These are phyloP conservation scores for Tuber melanosporum DNA, from an alignment of 495 filamentous ascomycete genomes.

Conservation along the genomic window DNA sequence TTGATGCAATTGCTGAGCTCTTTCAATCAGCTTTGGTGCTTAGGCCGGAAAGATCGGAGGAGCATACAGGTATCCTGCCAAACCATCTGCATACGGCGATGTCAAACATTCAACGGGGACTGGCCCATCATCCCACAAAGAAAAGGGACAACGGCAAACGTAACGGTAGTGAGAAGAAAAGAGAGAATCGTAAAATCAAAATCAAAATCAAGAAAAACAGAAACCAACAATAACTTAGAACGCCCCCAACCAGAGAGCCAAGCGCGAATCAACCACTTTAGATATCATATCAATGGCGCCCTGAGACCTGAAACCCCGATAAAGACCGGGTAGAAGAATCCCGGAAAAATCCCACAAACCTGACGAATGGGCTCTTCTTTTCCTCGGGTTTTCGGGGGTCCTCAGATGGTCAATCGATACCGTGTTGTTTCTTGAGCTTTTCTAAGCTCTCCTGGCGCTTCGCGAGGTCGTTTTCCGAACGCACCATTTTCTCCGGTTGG, in stretches of 20 bases:
- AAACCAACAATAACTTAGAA: constrained; percentile 9
- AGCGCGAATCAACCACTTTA: constrained; percentile 12
- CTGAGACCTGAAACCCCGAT: not conserved
- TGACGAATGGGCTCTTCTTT: not conserved
- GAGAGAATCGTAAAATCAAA: constrained; percentile 15
- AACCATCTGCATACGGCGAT: not conserved
- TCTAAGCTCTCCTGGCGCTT: constrained; percentile 95
- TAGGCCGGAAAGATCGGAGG: constrained; percentile 5
- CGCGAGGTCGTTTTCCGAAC: constrained; percentile 87
- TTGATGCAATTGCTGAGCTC: not conserved
- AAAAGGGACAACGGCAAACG: constrained; percentile 9
- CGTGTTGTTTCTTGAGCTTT: constrained; percentile 93
- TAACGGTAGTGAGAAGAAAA: constrained; percentile 7
- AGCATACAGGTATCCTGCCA: constrained; percentile 1
- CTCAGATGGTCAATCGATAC: constrained; percentile 74
- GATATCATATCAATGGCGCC: constrained; percentile 8
- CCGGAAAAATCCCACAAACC: not conserved
- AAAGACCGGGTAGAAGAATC: constrained; percentile 2
- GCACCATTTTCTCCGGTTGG: constrained; percentile 94
- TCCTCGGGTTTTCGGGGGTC: not conserved
- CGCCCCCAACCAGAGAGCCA: constrained; percentile 20
- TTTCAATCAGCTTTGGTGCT: constrained; percentile 5
- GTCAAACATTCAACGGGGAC: not conserved
- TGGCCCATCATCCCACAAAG: not conserved
- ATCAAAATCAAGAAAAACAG: constrained; percentile 12